These are phyloP conservation scores for Trichophyton benhamiae DNA, from an alignment of 2,329 filamentous ascomycete species.

Conservation along the genomic window DNA sequence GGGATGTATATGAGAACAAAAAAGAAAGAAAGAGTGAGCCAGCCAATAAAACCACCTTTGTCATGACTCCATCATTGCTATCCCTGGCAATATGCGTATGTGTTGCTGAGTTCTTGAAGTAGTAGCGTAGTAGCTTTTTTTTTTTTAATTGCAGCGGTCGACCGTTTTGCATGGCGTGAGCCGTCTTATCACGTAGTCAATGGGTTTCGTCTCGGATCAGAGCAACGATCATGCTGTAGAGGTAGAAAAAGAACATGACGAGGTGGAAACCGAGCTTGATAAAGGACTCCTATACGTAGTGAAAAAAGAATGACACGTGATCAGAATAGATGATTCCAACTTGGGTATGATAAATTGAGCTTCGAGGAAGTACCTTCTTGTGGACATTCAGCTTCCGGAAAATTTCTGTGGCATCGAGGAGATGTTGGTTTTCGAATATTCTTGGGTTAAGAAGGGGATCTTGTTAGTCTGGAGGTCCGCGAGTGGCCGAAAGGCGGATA, in stretches of 20 bases:
- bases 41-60: background rate
- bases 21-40: background rate
- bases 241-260: constrained; percentile 99
- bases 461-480: constrained; percentile 14
- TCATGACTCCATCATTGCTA: background rate
- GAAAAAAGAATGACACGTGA: background rate
- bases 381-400: constrained; percentile 98
- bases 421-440: constrained; percentile 92
- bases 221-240: constrained; percentile 97
- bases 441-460: constrained; percentile 36
- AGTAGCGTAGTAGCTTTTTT: background rate
- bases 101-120: background rate
- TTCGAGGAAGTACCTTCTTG: constrained; percentile 61
- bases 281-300: constrained; percentile 68
- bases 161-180: constrained; percentile 30
- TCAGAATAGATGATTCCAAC: background rate
- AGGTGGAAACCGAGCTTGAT: constrained; percentile 98
- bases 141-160: constrained; percentile 6
- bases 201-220: constrained; percentile 89
- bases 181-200: constrained; percentile 42
- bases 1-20: background rate
- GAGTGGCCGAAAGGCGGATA: background rate
- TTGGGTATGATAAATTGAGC: background rate
- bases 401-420: constrained; percentile 95
- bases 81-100: background rate